Percentiles rank a stretch among this genome's conserved stretches.
phyloP scores from a whole-genome alignment of 2,329 filamentous ascomycete genomes.

The Xylariaceae sp. region DNA sequence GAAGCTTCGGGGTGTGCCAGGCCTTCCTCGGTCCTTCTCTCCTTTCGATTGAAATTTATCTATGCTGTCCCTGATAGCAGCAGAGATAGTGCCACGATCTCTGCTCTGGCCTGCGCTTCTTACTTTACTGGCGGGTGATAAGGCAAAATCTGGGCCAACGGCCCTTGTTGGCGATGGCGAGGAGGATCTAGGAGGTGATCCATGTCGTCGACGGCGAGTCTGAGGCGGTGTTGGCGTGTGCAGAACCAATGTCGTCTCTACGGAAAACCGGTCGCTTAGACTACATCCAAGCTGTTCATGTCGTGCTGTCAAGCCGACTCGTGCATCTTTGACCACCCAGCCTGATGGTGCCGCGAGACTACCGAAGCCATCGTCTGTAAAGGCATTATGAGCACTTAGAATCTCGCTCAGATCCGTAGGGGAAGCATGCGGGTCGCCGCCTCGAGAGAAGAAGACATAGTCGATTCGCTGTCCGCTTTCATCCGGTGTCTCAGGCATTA shows the following conservation, averaged over 20 bases:
- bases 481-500: constrained; percentile 67
- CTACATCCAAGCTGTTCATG: constrained; percentile 82
- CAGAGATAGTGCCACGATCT: constrained; percentile 1
- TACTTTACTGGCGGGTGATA: constrained; percentile 3
- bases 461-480: constrained; percentile 82
- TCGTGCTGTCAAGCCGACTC: constrained; percentile 76
- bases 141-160: background rate
- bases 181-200: constrained; percentile 5
- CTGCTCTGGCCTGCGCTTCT: constrained; percentile 5
- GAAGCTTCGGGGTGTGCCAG: constrained; percentile 10
- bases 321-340: constrained; percentile 70
- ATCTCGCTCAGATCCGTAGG: constrained; percentile 16
- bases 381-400: constrained; percentile 17
- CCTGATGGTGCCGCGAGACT: constrained; percentile 28
- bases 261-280: constrained; percentile 91
- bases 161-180: constrained; percentile 3
- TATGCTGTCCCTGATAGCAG: constrained; percentile 1
- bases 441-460: constrained; percentile 81
- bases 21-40: constrained; percentile 9
- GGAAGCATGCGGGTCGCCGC: constrained; percentile 25
- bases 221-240: constrained; percentile 32
- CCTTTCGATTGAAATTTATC: constrained; percentile 1
- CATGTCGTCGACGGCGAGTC: constrained; percentile 3
- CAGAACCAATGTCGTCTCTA: constrained; percentile 71
- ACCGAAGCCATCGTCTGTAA: constrained; percentile 23